These are phyloP conservation scores for Chamaecyparis obtusa DNA, from an alignment of 75 land plant genomes.

Conservation along the genomic window DNA sequence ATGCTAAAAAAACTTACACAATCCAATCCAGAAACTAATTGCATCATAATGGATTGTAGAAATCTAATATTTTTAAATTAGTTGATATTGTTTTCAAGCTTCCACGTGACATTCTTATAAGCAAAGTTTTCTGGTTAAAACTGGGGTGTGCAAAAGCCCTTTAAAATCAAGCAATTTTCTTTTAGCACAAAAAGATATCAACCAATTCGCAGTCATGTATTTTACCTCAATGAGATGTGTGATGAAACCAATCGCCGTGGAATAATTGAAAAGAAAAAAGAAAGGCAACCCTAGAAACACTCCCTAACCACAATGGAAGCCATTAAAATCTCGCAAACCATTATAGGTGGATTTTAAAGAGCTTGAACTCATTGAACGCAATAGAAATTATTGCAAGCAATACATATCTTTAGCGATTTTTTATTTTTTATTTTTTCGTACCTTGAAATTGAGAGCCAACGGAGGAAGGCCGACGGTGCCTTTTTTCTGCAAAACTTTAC, in stretches of 20 bases:
- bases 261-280: background rate
- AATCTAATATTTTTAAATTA: too few species aligned
- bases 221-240: background rate
- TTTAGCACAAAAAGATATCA: background rate
- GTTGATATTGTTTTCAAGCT: background rate
- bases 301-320: background rate
- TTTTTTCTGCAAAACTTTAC: conserved; percentile 95
- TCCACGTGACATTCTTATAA: background rate
- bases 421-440: conserved; percentile 1
- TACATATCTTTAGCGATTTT: background rate
- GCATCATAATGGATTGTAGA: too few species aligned
- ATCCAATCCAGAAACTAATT: too few species aligned
- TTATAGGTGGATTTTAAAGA: background rate
- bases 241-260: background rate
- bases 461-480: conserved; percentile 95
- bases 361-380: background rate
- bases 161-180: background rate
- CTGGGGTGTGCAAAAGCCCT: background rate
- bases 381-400: background rate
- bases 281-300: background rate
- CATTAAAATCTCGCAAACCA: background rate
- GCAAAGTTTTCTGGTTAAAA: too few species aligned
- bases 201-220: background rate
- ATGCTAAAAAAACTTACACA: too few species aligned
- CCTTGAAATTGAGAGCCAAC: conserved; percentile 87